A percentile compares a stretch with the other conserved stretches of the same genome.
Evolutionary conservation across 2,329 filamentous ascomycete genomes (phyloP).

Genomic region (Cladosporium sp.): DNA sequence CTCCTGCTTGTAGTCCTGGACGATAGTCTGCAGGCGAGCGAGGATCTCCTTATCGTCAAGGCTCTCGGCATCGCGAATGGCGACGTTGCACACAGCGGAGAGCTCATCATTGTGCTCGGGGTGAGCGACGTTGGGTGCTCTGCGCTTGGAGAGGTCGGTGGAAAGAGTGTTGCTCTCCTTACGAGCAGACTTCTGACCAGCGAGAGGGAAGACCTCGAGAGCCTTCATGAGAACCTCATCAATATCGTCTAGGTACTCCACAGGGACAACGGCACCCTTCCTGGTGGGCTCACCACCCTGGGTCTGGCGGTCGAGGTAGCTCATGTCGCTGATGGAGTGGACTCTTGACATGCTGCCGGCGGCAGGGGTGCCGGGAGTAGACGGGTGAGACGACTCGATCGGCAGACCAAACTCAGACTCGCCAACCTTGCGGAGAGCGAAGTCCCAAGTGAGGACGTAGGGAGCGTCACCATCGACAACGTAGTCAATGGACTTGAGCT

Average conservation of each 20-base stretch:
- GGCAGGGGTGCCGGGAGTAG: constrained; percentile 61
- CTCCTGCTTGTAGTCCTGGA: constrained; percentile 81
- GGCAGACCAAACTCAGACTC: constrained; percentile 86
- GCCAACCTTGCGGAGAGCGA: constrained; percentile 88
- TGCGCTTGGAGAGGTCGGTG: constrained; percentile 72
- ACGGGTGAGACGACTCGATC: constrained; percentile 75
- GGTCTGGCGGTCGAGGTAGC: constrained; percentile 73
- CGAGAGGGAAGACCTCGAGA: constrained; percentile 74
- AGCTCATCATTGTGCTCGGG: constrained; percentile 71
- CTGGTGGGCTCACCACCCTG: constrained; percentile 69
- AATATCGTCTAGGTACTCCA: constrained; percentile 89
- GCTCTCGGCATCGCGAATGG: constrained; percentile 83
- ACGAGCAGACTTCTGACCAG: constrained; percentile 42
- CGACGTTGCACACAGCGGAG: constrained; percentile 88
- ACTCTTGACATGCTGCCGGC: constrained; percentile 74
- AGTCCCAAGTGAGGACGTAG: constrained; percentile 91
- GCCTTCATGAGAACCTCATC: constrained; percentile 84
- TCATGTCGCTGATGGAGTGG: constrained; percentile 95
- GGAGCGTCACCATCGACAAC: constrained; percentile 73
- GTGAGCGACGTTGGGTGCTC: constrained; percentile 52
- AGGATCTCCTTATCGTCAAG: constrained; percentile 79
- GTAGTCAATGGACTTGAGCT: constrained; percentile 85
- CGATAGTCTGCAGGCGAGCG: constrained; percentile 69
- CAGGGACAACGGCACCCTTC: constrained; percentile 92
- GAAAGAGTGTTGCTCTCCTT: constrained; percentile 57